Conservation (phyloP, 139 green algal genomes). For the Marvania coccoides region DNA sequence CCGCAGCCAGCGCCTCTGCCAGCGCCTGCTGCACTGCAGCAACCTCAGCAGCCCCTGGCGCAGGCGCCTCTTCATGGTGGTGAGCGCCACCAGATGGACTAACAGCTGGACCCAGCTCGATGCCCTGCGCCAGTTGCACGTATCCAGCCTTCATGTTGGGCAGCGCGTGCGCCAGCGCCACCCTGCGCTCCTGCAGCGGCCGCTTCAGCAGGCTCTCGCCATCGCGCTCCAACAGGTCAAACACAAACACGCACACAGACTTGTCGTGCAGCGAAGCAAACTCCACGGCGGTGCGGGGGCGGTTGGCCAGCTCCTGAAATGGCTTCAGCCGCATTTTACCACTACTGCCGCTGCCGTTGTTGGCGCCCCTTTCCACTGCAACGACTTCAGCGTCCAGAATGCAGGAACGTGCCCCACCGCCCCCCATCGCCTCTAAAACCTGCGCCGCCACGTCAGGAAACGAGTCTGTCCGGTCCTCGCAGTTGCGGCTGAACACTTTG, state of each 20-base stretch:
- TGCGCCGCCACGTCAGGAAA: constrained; percentile 61
- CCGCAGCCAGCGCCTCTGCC: constrained; percentile 41
- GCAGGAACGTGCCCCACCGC: background rate
- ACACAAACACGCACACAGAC: constrained; percentile 87
- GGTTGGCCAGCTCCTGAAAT: constrained; percentile 83
- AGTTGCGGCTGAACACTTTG: constrained; percentile 76
- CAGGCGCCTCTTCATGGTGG: background rate
- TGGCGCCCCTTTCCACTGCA: constrained; percentile 51
- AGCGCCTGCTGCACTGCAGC: constrained; percentile 43
- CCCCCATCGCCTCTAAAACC: constrained; percentile 16
- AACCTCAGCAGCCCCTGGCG: constrained; percentile 2
- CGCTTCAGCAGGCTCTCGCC: constrained; percentile 46
- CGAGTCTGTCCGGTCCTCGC: constrained; percentile 57
- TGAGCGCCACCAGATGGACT: background rate
- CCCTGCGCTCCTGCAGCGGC: constrained; percentile 46
- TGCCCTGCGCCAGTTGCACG: constrained; percentile 58
- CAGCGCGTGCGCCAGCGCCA: constrained; percentile 12
- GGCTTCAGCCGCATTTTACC: constrained; percentile 37
- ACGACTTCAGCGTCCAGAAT: constrained; percentile 80
- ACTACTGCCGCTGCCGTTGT: background rate
- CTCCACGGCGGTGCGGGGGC: constrained; percentile 32
- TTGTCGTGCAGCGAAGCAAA: constrained; percentile 5
- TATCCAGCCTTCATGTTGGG: constrained; percentile 43
- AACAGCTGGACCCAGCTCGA: constrained; percentile 18
- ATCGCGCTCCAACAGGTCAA: constrained; percentile 73